phyloP scores from a whole-genome alignment of 2,329 filamentous ascomycete genomes.

The Alternaria tenuissima region DNA sequence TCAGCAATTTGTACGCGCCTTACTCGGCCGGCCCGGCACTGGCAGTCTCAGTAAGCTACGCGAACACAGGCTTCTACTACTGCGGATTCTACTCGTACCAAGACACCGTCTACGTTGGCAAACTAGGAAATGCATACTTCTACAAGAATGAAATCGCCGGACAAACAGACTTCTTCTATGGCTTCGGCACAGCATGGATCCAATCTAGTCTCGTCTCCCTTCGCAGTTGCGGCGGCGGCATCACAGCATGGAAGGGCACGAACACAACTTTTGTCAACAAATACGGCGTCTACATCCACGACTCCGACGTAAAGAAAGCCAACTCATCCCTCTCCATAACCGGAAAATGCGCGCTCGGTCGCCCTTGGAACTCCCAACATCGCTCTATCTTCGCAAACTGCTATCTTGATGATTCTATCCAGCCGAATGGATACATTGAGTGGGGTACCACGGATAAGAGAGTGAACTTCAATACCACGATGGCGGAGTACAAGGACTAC shows the following conservation, averaged over 20 bases:
- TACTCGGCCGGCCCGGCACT: slow-evolving; percentile 65
- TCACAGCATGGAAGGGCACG: slow-evolving; percentile 74
- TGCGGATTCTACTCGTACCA: slow-evolving; percentile 73
- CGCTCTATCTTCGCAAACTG: slow-evolving; percentile 65
- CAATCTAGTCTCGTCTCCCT: slow-evolving; percentile 63
- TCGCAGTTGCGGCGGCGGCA: slow-evolving; percentile 69
- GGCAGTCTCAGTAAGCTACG: slow-evolving; percentile 67
- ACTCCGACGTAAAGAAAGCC: slow-evolving; percentile 62
- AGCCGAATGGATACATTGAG: slow-evolving; percentile 63
- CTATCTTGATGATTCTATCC: slow-evolving; percentile 64
- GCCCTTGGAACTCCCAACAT: slow-evolving; percentile 69
- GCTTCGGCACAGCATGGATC: slow-evolving; percentile 71
- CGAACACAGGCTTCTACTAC: slow-evolving; percentile 73
- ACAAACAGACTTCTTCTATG: slow-evolving; percentile 74
- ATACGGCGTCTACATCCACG: slow-evolving; percentile 71
- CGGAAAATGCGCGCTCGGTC: slow-evolving; percentile 64
- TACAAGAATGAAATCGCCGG: slow-evolving; percentile 68
- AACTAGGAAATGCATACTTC: slow-evolving; percentile 72
- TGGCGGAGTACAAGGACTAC: slow-evolving; percentile 63
- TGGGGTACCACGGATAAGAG: slow-evolving; percentile 58
- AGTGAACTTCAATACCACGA: slow-evolving; percentile 56
- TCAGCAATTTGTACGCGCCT: slow-evolving; percentile 66
- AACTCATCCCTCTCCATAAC: slow-evolving; percentile 56
- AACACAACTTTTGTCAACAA: slow-evolving; percentile 73
- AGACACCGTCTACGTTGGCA: slow-evolving; percentile 74